A percentile compares a stretch with the other conserved stretches of the same genome.
Evolutionary conservation across 2,329 filamentous ascomycete species (phyloP).

Genomic region (Torrubiellomyces zombiae): DNA sequence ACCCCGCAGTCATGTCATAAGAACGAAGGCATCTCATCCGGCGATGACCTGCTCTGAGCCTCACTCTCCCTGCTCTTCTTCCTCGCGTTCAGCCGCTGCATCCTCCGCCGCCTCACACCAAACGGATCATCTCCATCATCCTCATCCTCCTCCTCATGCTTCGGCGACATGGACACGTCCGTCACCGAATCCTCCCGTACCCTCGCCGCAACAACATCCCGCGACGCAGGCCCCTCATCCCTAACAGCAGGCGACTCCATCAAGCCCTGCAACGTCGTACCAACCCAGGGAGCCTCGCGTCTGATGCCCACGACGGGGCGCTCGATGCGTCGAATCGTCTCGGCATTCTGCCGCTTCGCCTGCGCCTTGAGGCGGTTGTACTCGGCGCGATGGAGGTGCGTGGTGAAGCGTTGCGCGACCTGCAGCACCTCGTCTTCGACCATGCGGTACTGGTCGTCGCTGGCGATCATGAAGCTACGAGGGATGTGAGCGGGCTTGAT

Average conservation of each 20-base stretch:
- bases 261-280: conserved; percentile 22
- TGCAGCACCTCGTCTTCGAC: conserved; percentile 66
- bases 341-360: conserved; percentile 36
- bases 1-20: conserved; percentile 14
- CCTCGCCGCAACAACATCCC: background rate
- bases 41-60: conserved; percentile 6
- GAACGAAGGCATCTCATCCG: conserved; percentile 21
- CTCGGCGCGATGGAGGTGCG: conserved; percentile 61
- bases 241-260: conserved; percentile 28
- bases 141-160: conserved; percentile 5
- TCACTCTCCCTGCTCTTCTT: conserved; percentile 10
- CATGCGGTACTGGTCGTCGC: conserved; percentile 64
- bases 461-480: conserved; percentile 45
- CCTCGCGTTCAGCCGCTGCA: conserved; percentile 14
- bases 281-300: conserved; percentile 13
- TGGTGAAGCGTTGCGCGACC: conserved; percentile 52
- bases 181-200: background rate
- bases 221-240: conserved; percentile 12
- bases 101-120: conserved; percentile 15
- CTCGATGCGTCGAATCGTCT: conserved; percentile 31
- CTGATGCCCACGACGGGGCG: conserved; percentile 35
- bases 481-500: too few species aligned
- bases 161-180: background rate
- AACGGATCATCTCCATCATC: conserved; percentile 19
- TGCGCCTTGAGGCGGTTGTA: conserved; percentile 50